A percentile compares a stretch with the other conserved stretches of the same genome.
Evolutionary conservation across 768 basidiomycete species (phyloP).

Genomic region (Mycena capillaripes): DNA sequence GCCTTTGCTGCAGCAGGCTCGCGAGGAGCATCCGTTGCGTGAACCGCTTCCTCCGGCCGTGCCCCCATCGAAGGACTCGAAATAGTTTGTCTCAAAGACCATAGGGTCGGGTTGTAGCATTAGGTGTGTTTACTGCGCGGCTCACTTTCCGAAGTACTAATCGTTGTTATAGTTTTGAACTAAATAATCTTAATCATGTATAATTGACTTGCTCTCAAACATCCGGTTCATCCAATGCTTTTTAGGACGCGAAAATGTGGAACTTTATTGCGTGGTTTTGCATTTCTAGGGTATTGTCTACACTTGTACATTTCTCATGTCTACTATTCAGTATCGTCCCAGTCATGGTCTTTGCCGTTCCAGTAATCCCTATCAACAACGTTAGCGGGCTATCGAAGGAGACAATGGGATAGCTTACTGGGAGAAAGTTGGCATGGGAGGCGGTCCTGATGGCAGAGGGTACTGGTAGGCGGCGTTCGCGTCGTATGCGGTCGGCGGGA

Average conservation of each 20-base stretch:
- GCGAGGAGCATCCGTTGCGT: slow-evolving; percentile 82
- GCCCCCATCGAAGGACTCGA: slow-evolving; percentile 33
- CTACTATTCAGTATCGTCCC: slow-evolving; percentile 28
- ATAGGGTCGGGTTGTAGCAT: not conserved
- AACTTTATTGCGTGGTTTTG: too few relatives aligned
- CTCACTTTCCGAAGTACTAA: not conserved
- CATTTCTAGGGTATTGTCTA: too few relatives aligned
- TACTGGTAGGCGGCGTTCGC: slow-evolving; percentile 19
- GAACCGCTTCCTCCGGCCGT: slow-evolving; percentile 64
- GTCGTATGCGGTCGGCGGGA: slow-evolving; percentile 9
- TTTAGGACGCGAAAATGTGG: too few relatives aligned
- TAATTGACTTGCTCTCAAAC: slow-evolving; percentile 5
- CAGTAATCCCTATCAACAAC: slow-evolving; percentile 20
- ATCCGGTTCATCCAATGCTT: too few relatives aligned
- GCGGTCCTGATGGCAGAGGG: slow-evolving; percentile 28
- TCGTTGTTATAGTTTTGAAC: not conserved
- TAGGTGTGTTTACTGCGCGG: slow-evolving; percentile 12
- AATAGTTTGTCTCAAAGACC: not conserved
- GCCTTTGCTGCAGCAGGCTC: slow-evolving; percentile 81
- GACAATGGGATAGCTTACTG: not conserved
- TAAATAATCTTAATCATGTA: not conserved
- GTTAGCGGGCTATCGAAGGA: not conserved
- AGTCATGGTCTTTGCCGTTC: slow-evolving; percentile 29
- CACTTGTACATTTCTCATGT: too few relatives aligned
- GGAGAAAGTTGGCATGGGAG: slow-evolving; percentile 31